Base-by-base conservation (phyloP, 2,329 filamentous ascomycete species). In the Ambrosiella xylebori region DNA sequence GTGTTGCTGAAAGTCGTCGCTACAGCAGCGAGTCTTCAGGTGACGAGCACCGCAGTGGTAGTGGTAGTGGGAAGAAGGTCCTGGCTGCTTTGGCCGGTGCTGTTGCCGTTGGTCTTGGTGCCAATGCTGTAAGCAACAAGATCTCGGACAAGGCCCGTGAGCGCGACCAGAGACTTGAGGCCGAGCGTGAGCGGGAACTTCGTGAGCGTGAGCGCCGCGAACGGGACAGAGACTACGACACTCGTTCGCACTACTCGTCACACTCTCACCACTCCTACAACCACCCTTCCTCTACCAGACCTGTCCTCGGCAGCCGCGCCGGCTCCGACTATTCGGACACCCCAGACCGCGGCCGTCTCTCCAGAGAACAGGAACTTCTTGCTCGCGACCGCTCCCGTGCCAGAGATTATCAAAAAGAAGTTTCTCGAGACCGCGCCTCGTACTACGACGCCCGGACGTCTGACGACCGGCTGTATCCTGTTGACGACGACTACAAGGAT, bases 31-130 rank as follows among this genome's bases (percentile, higher is more conserved):
- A 57, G 8, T 57, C 59, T 17, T 57, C 55, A 15, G 53, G 49
- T 11, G 51, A 54, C 13, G 59, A 60, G 12, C 49, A 56, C 11
- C 57, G 63, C 3, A 64, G 67, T 17, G 63, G 65, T 38, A 64
- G 67, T 39, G 67, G 67, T 37, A 64, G 66, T 39, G 67, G 67
- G 57, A 66, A 74, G 56, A 54, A 49, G n/a, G 45, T 50, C 15
- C 65, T 78, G 13, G 73, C 74, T 2, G 78, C 77, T 8, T 67
- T 79, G 8, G 69, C 79, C 2, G 77, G 77, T 1, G 77, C 76
- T 1, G 74, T 77, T 2, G 76, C 77, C 0, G 77, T 76, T 2
- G 77, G 76, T 2, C 68, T 80, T 8, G 76, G 76, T 3, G 77
- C 76, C 11, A 80, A 77, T 57, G 74, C 73, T 12, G 64, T 77